Base-by-base conservation (phyloP, 139 green algal species). In the Micractinium sp. region DNA sequence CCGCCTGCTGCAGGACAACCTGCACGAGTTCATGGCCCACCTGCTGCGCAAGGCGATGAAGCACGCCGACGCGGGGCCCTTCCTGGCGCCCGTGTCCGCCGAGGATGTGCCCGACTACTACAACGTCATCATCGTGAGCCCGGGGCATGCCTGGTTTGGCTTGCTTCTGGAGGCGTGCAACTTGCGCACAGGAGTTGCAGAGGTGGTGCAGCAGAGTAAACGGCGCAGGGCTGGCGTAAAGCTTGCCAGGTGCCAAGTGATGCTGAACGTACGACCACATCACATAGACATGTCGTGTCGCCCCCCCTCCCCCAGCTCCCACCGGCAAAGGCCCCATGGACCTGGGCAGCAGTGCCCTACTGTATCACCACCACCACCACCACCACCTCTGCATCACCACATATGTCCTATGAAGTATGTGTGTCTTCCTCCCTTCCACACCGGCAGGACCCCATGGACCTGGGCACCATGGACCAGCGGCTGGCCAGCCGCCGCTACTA, bases 71-170 rank as follows among this genome's bases (percentile, higher is more conserved):
- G 89, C 95, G 13, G 98, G 96, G 94, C 97, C 98, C 25, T 99
- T 99, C 91, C 61, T 88, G 27, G 88, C 94, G 39, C 93, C 97
- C 31, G 98, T 99, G 25, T 81, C 92, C 71, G 60, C 67, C 0
- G 73, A 94, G 1, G 96, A 98, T n/a, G 97, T 98, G 33, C 93
- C 96, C 3, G 97, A 99, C 93, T 99, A 99, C 93, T 96, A 98
- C 71, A 92, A 94, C 53, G 61, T 97, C 77, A 95, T 97, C 90
- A 95, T 95, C 81, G 91, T 92, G 56, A 76, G 82, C 31, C 16
- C 0, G n/a, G n/a, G n/a, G n/a, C n/a, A n/a, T 56, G 47, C 9
- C 9, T 56, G 47, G 47, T 56, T 56, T 56, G 47, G 47, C 7
- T 56, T 5, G 47, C n/a, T n/a, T n/a, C n/a, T n/a, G n/a, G n/a